Evolutionary conservation across 371 early-diverging fungal species (phyloP).

Genomic region (Mucor plumbeus): DNA sequence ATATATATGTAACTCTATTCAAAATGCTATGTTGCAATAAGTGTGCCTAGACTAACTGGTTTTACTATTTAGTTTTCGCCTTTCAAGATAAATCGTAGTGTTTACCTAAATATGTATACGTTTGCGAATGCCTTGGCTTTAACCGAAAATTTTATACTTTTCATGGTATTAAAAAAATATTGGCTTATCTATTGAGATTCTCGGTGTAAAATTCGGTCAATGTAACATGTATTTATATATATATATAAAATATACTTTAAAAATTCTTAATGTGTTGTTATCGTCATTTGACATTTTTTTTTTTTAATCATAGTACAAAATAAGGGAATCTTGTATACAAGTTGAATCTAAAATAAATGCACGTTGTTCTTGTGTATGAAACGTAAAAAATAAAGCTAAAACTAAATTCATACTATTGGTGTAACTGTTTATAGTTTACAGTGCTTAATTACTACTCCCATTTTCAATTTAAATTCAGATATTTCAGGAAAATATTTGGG

Average conservation of each 20-base stretch:
- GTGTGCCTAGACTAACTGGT: neutral
- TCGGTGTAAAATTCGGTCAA: neutral
- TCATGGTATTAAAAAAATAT: neutral
- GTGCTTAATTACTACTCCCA: constrained; percentile 4
- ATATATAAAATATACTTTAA: neutral
- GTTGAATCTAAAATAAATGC: neutral
- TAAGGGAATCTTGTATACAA: neutral
- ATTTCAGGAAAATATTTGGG: too few relatives aligned
- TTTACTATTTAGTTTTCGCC: neutral
- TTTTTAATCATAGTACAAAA: too few relatives aligned
- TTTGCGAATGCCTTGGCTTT: neutral
- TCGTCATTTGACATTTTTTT: constrained; percentile 8
- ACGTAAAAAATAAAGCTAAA: neutral
- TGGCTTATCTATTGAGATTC: neutral
- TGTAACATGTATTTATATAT: neutral
- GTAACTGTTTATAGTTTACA: neutral
- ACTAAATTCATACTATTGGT: neutral
- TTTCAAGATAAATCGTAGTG: neutral
- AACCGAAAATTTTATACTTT: neutral
- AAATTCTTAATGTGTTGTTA: neutral
- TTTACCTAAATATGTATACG: neutral
- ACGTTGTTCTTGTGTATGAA: constrained; percentile 1
- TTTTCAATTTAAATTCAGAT: too few relatives aligned
- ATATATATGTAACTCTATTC: neutral
- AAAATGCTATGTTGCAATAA: neutral